Conservation (phyloP, 2,329 filamentous ascomycete genomes). For the Septoria petroselini region DNA sequence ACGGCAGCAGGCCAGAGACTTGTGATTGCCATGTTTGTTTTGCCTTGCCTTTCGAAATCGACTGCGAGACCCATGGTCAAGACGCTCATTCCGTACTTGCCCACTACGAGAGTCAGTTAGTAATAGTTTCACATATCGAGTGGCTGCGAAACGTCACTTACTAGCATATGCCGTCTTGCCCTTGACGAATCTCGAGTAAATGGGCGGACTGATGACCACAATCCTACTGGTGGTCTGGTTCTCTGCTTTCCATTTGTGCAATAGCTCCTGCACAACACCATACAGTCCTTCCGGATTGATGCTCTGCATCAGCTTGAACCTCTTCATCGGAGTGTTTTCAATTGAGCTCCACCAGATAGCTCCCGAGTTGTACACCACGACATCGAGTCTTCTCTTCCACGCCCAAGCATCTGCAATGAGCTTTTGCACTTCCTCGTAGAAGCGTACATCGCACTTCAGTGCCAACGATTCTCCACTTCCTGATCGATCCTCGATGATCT, state of each 20-base stretch:
- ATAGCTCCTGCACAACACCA: conserved; percentile 62
- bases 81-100: conserved; percentile 65
- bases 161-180: conserved; percentile 81
- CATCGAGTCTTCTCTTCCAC: conserved; percentile 64
- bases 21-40: conserved; percentile 68
- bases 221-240: conserved; percentile 56
- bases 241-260: conserved; percentile 57
- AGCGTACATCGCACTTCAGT: conserved; percentile 67
- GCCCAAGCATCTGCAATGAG: conserved; percentile 57
- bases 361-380: conserved; percentile 77
- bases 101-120: conserved; percentile 9
- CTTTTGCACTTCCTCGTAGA: conserved; percentile 57
- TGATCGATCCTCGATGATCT: conserved; percentile 58
- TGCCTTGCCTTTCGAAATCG: conserved; percentile 69
- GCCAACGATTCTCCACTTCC: conserved; percentile 61
- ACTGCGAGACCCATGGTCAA: conserved; percentile 77
- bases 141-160: not conserved
- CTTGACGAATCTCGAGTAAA: conserved; percentile 79
- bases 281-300: conserved; percentile 77
- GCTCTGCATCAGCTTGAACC: conserved; percentile 63
- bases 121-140: not conserved
- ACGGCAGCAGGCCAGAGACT: conserved; percentile 79
- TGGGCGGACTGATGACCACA: conserved; percentile 77
- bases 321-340: conserved; percentile 59
- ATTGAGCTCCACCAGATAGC: conserved; percentile 74